Evolutionary conservation across 768 basidiomycete species (phyloP).

Genomic region (Lactarius pseudohatsudake): DNA sequence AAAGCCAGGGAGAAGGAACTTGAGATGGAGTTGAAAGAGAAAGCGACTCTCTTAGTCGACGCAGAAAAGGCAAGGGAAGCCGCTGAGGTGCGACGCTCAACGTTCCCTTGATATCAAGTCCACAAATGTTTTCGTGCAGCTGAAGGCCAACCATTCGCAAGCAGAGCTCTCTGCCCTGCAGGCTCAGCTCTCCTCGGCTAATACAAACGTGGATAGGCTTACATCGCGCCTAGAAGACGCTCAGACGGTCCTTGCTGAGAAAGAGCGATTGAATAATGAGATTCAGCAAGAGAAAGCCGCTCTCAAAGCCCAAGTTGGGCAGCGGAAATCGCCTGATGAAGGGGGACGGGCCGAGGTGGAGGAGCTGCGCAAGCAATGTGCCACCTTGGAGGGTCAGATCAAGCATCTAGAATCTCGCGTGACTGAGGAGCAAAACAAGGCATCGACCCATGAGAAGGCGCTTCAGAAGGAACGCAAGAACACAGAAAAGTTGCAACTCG

Average conservation of each 20-base stretch:
- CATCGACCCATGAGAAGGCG: conserved; percentile 24
- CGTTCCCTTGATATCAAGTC: conserved; percentile 2
- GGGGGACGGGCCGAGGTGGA: conserved; percentile 62
- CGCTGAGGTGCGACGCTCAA: conserved; percentile 33
- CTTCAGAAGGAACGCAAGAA: conserved; percentile 30
- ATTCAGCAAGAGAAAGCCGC: conserved; percentile 54
- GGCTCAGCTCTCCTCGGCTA: conserved; percentile 45
- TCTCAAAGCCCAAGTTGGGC: conserved; percentile 61
- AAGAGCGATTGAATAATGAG: conserved; percentile 58
- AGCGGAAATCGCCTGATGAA: conserved; percentile 67
- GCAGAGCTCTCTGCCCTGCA: conserved; percentile 52
- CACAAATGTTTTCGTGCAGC: conserved; percentile 33
- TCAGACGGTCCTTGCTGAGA: conserved; percentile 50
- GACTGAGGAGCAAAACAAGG: conserved; percentile 34
- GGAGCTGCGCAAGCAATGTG: conserved; percentile 50
- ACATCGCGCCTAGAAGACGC: conserved; percentile 59
- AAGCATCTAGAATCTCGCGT: conserved; percentile 44
- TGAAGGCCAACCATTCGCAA: conserved; percentile 44
- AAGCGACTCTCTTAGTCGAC: conserved; percentile 38
- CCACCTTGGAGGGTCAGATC: conserved; percentile 56
- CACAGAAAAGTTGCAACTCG: conserved; percentile 20
- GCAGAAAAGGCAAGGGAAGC: conserved; percentile 32
- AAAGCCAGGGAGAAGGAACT: conserved; percentile 61
- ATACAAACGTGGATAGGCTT: conserved; percentile 56
- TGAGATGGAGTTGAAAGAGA: conserved; percentile 52